Evolutionary conservation across 164 flowering plant species (phyloP).

Genomic region (Stephania cephalantha): DNA sequence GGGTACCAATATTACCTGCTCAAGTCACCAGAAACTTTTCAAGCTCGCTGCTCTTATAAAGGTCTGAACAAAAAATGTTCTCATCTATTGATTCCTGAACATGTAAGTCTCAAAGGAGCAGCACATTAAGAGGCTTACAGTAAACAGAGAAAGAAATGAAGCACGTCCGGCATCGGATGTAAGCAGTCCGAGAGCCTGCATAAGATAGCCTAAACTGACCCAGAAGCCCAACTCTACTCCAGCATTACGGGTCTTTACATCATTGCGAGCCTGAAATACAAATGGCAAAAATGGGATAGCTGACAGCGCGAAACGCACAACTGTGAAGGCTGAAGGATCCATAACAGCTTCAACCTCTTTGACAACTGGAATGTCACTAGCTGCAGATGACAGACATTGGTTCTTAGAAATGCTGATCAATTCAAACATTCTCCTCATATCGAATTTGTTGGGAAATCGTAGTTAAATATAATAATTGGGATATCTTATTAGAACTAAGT

Average conservation of each 20-base stretch:
- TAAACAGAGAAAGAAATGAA: conserved; percentile 68
- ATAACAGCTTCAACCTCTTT: conserved; percentile 71
- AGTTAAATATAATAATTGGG: neutral
- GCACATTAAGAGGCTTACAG: conserved; percentile 37
- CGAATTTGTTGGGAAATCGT: neutral
- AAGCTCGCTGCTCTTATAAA: conserved; percentile 2
- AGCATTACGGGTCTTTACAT: conserved; percentile 52
- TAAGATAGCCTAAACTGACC: conserved; percentile 81
- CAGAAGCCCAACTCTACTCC: conserved; percentile 83
- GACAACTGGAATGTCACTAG: conserved; percentile 71
- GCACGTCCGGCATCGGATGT: conserved; percentile 94
- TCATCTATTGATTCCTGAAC: conserved; percentile 3
- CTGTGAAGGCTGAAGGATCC: conserved; percentile 70
- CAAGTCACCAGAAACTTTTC: conserved; percentile 15
- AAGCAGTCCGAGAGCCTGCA: conserved; percentile 70
- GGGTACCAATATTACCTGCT: conserved; percentile 74
- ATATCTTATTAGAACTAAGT: neutral
- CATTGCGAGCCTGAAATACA: conserved; percentile 41
- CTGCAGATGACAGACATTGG: conserved; percentile 32
- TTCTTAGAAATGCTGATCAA: neutral
- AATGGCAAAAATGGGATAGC: conserved; percentile 80
- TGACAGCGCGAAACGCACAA: conserved; percentile 53
- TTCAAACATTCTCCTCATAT: neutral
- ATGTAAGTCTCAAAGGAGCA: neutral
- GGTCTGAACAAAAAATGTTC: conserved; percentile 2